A percentile compares a stretch with the other conserved stretches of the same genome.
phyloP scores from a whole-genome alignment of 768 basidiomycete genomes.

The Cystofilobasidium ferigula region DNA sequence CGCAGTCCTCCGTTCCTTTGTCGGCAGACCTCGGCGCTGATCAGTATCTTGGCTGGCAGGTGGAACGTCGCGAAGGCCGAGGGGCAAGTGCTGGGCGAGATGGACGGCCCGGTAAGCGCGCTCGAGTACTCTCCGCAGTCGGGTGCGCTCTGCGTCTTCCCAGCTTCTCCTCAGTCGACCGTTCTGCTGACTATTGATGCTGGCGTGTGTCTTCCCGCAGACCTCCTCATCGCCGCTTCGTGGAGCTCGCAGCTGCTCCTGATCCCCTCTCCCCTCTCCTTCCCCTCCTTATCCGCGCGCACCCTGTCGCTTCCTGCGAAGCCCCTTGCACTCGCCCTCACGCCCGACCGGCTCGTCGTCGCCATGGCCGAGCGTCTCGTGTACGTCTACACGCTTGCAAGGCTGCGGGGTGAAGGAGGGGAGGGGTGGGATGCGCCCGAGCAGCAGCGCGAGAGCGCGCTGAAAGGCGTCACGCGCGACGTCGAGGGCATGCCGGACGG shows the following conservation, averaged over 20 bases:
- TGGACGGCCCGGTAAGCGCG: conserved; percentile 65
- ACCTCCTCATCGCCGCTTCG: conserved; percentile 67
- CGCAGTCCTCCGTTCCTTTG: background rate
- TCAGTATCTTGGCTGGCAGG: conserved; percentile 41
- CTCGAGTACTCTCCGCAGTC: conserved; percentile 51
- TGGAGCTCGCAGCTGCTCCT: conserved; percentile 72
- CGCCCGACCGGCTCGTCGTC: conserved; percentile 69
- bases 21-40: background rate
- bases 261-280: conserved; percentile 36
- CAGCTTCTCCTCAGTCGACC: background rate
- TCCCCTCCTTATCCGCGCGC: conserved; percentile 34
- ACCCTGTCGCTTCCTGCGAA: conserved; percentile 61
- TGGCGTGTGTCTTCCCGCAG: conserved; percentile 39
- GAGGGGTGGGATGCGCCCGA: conserved; percentile 45
- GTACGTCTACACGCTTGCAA: conserved; percentile 67
- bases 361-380: conserved; percentile 86
- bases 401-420: conserved; percentile 33
- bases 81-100: conserved; percentile 63
- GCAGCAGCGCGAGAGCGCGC: conserved; percentile 76
- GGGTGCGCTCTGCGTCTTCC: conserved; percentile 40
- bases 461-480: conserved; percentile 89
- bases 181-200: background rate
- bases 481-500: conserved; percentile 88
- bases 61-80: conserved; percentile 66
- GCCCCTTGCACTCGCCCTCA: conserved; percentile 70